These are phyloP conservation scores for Loxodes magnus DNA, from an alignment of 73 alveolate genomes.

Conservation along the genomic window DNA sequence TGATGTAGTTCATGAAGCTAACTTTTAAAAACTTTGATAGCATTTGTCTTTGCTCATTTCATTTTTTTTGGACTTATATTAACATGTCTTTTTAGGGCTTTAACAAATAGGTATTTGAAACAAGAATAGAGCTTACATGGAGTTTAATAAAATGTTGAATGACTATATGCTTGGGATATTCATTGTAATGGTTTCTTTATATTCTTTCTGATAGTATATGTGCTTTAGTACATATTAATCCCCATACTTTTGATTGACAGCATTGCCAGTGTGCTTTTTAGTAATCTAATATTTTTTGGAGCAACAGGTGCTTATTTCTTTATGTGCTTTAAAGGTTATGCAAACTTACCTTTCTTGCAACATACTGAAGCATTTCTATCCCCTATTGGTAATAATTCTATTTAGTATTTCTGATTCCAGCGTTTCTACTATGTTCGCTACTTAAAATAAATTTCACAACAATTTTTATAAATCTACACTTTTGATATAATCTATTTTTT, in stretches of 20 bases:
- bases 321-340: neutral
- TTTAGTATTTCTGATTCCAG: too few species aligned
- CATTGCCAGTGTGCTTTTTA: neutral
- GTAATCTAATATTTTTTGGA: neutral
- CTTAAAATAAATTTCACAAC: too few species aligned
- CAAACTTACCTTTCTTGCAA: slow-evolving; percentile 3
- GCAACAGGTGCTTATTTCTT: neutral
- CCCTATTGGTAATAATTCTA: too few species aligned
- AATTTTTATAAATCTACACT: too few species aligned
- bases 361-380: slow-evolving; percentile 2
- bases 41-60: neutral
- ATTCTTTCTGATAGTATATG: slow-evolving; percentile 7
- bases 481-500: too few species aligned
- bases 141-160: slow-evolving; percentile 3
- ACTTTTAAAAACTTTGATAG: neutral
- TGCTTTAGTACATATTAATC: slow-evolving; percentile 3
- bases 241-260: neutral
- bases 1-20: neutral
- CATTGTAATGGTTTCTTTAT: slow-evolving; percentile 9
- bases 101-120: slow-evolving; percentile 4
- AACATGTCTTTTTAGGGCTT: slow-evolving; percentile 1
- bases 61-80: neutral
- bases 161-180: slow-evolving; percentile 6
- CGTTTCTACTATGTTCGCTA: too few species aligned
- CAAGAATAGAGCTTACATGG: slow-evolving; percentile 4